Conservation (phyloP, 2,329 filamentous ascomycete species). For the Curvularia spicifera region DNA sequence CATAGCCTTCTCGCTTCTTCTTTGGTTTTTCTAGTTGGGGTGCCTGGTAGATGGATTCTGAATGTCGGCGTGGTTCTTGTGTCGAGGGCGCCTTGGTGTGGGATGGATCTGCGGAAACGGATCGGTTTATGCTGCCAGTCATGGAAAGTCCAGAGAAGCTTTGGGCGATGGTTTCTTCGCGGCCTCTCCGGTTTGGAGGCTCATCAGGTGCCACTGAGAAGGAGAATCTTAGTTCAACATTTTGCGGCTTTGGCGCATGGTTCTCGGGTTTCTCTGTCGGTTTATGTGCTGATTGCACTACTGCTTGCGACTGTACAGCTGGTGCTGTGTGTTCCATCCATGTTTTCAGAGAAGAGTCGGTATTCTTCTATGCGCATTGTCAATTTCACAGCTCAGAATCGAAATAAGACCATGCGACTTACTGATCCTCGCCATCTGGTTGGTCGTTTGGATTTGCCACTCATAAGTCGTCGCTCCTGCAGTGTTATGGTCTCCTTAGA, state of each 20-base stretch:
- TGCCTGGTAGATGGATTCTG: neutral
- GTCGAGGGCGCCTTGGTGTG: slow-evolving; percentile 1
- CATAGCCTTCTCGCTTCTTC: slow-evolving; percentile 32
- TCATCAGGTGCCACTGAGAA: slow-evolving; percentile 16
- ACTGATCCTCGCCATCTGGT: slow-evolving; percentile 17
- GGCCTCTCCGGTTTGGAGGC: neutral
- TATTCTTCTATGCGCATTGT: slow-evolving; percentile 4
- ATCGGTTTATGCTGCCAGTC: neutral
- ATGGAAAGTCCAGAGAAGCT: slow-evolving; percentile 16
- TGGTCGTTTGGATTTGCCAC: slow-evolving; percentile 12
- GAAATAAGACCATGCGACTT: neutral
- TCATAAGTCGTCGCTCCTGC: slow-evolving; percentile 6
- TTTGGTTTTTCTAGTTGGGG: slow-evolving; percentile 23
- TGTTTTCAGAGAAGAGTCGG: neutral
- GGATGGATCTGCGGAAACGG: neutral
- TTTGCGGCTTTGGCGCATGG: slow-evolving; percentile 4
- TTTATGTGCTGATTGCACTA: neutral
- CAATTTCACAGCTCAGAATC: neutral
- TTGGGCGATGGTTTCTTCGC: slow-evolving; percentile 5
- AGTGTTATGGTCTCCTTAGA: neutral
- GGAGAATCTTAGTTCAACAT: slow-evolving; percentile 26
- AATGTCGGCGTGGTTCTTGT: slow-evolving; percentile 2
- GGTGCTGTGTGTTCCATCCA: neutral
- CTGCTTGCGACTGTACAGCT: slow-evolving; percentile 1
- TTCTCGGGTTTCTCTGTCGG: neutral